Evolutionary conservation across 805 yeast genomes (phyloP), one percentile per base, ranked within the genome.

Genomic region (Schwanniomyces yamadae): DNA sequence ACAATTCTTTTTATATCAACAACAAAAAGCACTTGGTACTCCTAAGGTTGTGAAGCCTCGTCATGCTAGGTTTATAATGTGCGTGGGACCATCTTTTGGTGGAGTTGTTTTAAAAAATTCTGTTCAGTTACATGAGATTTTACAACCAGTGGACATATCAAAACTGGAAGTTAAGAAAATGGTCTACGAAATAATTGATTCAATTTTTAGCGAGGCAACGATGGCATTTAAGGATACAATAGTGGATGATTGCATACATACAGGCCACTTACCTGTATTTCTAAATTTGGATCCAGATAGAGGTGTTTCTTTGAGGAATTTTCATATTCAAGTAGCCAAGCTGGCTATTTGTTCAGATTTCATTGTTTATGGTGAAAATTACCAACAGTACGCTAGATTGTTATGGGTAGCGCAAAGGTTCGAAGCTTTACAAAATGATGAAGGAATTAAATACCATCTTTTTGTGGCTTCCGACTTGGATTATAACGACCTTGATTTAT

Each of bases 241-340:
- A n/a, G 59, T 58, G 40, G 63, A 44, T 39, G 84, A 71, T 53
- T 73, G 72, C 48, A 54, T 60, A 39, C 59, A 34, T 37, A 61
- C 71, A 29, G 69, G 61, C 30, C 55, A 69, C 22, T 44, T 75
- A 31, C 86, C 86, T 1, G 42, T 66, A 6, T 82, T 85, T 48
- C 61, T 72, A 33, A 68, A 75, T 39, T 54, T 80, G 49, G 90
- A 84, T 46, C 91, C 89, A 11, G 77, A 70, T 38, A 67, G 73
- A 28, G 93, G 95, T 4, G 80, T 86, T 5, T 78, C 87, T 3
- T 70, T 89, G 36, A 73, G 97, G 44, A 86, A 90, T 53, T 90
- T 89, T 58, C 88, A 85, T 52, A 78, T 84, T 38, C 98, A 91
- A 60, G 84, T 80, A 13, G 74, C 88, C n/a, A 89, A 88, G 53